Percentiles rank a stretch among this genome's conserved stretches.
phyloP scores from a whole-genome alignment of 2,329 filamentous ascomycete species.

The Nothophoma quercina region DNA sequence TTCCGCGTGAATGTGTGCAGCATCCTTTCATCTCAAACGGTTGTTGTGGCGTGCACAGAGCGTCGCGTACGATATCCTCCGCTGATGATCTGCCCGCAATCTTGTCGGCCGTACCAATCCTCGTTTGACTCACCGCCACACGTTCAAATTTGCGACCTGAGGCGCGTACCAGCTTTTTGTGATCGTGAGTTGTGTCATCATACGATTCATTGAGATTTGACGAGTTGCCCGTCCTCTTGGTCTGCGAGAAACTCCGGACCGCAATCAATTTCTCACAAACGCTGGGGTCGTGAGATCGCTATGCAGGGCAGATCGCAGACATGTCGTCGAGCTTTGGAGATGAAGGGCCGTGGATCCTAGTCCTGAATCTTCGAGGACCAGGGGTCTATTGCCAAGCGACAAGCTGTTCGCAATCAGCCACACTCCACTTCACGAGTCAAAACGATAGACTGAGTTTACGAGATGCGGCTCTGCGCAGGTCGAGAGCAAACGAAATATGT shows the following conservation, averaged over 20 bases:
- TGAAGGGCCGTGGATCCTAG: conserved; percentile 15
- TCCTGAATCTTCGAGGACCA: conserved; percentile 17
- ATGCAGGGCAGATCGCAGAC: conserved; percentile 4
- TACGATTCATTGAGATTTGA: conserved; percentile 19
- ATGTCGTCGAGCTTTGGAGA: conserved; percentile 6
- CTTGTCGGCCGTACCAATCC: conserved; percentile 27
- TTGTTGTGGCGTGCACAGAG: conserved; percentile 31
- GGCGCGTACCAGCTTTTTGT: conserved; percentile 16
- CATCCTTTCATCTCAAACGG: conserved; percentile 32
- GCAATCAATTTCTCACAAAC: conserved; percentile 24
- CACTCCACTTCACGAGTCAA: conserved; percentile 18
- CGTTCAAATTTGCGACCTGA: conserved; percentile 18
- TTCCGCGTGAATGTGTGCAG: conserved; percentile 10
- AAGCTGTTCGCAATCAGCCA: conserved; percentile 17
- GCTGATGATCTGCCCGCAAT: conserved; percentile 33
- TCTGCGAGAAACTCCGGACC: conserved; percentile 6
- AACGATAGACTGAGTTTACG: conserved; percentile 18
- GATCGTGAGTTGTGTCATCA: conserved; percentile 11
- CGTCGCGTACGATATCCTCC: conserved; percentile 23
- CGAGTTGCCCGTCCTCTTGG: neutral
- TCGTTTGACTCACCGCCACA: conserved; percentile 33
- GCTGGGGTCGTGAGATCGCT: neutral
- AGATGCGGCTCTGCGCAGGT: conserved; percentile 16
- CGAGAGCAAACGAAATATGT: conserved; percentile 7
- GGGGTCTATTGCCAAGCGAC: conserved; percentile 14